Percentiles rank a stretch among this genome's conserved stretches.
Evolutionary conservation across 163 green algal species (phyloP).

Genomic region (Coccomyxa subellipsoidea): DNA sequence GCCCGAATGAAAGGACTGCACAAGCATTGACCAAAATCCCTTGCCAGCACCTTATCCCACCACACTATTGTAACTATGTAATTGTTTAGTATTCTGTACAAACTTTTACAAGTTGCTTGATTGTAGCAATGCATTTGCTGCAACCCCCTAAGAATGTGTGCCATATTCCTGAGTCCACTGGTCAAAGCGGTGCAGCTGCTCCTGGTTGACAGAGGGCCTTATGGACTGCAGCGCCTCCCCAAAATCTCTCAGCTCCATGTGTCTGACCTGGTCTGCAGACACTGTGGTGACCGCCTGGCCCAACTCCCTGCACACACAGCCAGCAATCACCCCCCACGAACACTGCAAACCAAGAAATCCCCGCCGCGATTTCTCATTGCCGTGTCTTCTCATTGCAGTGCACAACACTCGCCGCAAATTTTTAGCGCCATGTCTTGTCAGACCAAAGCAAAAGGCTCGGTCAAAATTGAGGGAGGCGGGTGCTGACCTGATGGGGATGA

Average conservation of each 20-base stretch:
- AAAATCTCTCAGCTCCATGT: slow-evolving; percentile 50
- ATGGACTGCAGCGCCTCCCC: slow-evolving; percentile 30
- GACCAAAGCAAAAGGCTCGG: too few relatives aligned
- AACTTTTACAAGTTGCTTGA: neutral
- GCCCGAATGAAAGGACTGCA: too few relatives aligned
- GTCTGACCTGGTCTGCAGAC: slow-evolving; percentile 37
- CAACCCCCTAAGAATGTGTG: neutral
- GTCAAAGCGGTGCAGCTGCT: slow-evolving; percentile 57
- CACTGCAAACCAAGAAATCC: too few relatives aligned
- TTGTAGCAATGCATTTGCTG: neutral
- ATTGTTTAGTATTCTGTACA: neutral
- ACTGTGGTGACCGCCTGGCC: slow-evolving; percentile 38
- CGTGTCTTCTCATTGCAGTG: too few relatives aligned
- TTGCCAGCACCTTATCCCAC: too few relatives aligned
- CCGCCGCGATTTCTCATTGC: too few relatives aligned
- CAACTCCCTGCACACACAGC: slow-evolving; percentile 45
- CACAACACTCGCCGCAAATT: too few relatives aligned
- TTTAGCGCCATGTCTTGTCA: too few relatives aligned
- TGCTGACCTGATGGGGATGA: slow-evolving; percentile 54
- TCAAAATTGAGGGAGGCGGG: too few relatives aligned
- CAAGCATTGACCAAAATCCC: too few relatives aligned
- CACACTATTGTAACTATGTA: too few relatives aligned
- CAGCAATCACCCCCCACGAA: neutral
- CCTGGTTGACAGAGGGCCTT: slow-evolving; percentile 38
- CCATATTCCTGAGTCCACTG: slow-evolving; percentile 48